Evolutionary conservation across 768 basidiomycete genomes (phyloP).

Genomic region (Suillus bovinus): DNA sequence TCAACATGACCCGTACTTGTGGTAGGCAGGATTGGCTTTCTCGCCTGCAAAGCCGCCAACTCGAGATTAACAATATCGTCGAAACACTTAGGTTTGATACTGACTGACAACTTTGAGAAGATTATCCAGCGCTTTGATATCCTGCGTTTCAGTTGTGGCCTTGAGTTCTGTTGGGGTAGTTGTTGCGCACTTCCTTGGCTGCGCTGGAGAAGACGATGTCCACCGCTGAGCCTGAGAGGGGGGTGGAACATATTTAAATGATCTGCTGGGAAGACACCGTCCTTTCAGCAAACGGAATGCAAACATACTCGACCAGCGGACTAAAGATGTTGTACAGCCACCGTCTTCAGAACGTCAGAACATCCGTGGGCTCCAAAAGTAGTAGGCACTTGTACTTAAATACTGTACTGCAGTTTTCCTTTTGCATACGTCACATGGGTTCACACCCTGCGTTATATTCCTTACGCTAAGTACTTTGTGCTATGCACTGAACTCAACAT

Average conservation of each 20-base stretch:
- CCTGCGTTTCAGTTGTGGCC: constrained; percentile 52
- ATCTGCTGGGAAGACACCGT: neutral
- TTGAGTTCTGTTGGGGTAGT: constrained; percentile 16
- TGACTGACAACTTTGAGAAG: constrained; percentile 58
- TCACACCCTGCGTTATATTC: too few species aligned
- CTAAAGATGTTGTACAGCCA: neutral
- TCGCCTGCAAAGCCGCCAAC: constrained; percentile 36
- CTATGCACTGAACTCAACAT: too few species aligned
- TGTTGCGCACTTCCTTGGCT: neutral
- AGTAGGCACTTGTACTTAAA: too few species aligned
- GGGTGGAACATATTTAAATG: neutral
- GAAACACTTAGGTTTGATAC: constrained; percentile 25
- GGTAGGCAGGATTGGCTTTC: constrained; percentile 52
- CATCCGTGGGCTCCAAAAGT: constrained; percentile 49
- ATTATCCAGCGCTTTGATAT: constrained; percentile 57
- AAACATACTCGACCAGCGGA: constrained; percentile 1
- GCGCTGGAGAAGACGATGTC: constrained; percentile 2
- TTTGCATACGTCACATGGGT: too few species aligned
- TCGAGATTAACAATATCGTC: neutral
- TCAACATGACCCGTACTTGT: constrained; percentile 39
- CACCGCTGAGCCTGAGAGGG: constrained; percentile 1
- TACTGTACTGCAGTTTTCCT: too few species aligned
- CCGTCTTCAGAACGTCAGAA: neutral
- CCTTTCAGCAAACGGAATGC: neutral
- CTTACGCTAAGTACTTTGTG: too few species aligned